Conservation (phyloP, 169 alveolate genomes). For the Amoebophrya sp. region DNA sequence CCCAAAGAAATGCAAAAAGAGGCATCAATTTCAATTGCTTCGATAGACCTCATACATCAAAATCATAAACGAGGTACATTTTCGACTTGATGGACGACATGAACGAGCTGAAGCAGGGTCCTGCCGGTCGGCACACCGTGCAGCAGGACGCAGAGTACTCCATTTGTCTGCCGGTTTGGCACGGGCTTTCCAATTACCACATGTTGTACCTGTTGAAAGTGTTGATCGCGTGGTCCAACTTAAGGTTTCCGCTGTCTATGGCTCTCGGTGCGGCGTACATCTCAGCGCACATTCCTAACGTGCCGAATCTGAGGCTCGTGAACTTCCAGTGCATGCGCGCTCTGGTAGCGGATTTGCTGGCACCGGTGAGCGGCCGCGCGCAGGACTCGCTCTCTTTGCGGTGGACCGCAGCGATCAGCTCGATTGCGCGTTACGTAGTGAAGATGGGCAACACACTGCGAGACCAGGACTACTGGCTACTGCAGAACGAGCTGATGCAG, state of each 20-base stretch:
- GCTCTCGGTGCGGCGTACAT: constrained; percentile 25
- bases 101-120: constrained; percentile 23
- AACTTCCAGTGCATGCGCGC: constrained; percentile 8
- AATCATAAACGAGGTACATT: no score
- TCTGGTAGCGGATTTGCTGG: neutral
- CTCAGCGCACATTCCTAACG: neutral
- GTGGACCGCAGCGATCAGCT: neutral
- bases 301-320: neutral
- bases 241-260: constrained; percentile 5
- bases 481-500: constrained; percentile 23
- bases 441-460: neutral
- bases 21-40: no score
- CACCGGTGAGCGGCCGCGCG: neutral
- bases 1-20: no score
- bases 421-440: neutral
- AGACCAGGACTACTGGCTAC: constrained; percentile 13
- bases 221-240: neutral
- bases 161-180: constrained; percentile 5
- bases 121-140: constrained; percentile 3
- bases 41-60: no score
- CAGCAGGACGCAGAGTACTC: constrained; percentile 21
- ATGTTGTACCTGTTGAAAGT: neutral
- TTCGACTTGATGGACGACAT: neutral
- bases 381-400: neutral
- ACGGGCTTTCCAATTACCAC: neutral